A percentile compares a stretch with the other conserved stretches of the same genome.
These are phyloP conservation scores for Dothideomycetidae sp. DNA, from an alignment of 2,329 filamentous ascomycete genomes.

Conservation along the genomic window DNA sequence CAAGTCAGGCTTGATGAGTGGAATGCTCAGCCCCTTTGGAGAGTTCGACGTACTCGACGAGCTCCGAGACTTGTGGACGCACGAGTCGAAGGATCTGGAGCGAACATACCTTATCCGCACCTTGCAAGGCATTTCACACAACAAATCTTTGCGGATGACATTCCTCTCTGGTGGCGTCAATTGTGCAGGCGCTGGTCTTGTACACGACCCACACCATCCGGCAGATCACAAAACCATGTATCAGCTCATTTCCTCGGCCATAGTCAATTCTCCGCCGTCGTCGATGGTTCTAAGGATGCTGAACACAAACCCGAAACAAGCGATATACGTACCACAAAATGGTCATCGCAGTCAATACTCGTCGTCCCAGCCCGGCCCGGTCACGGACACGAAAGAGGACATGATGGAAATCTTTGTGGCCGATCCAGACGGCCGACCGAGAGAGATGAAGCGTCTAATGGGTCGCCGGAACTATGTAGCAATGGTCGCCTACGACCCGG, in stretches of 20 bases:
- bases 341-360: constrained; percentile 53
- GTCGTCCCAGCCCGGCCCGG: constrained; percentile 4
- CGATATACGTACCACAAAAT: constrained; percentile 81
- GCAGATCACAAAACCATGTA: constrained; percentile 99
- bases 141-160: constrained; percentile 92
- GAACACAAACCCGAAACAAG: constrained; percentile 65
- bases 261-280: constrained; percentile 77
- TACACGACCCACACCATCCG: constrained; percentile 85
- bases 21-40: constrained; percentile 88
- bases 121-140: constrained; percentile 84
- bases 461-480: constrained; percentile 83
- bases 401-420: constrained; percentile 99
- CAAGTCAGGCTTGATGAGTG: constrained; percentile 89
- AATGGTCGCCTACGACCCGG: constrained; percentile 86
- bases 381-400: constrained; percentile 88
- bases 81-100: constrained; percentile 94
- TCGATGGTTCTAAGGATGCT: constrained; percentile 83
- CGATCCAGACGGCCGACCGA: constrained; percentile 68
- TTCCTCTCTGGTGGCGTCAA: constrained; percentile 90
- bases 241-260: constrained; percentile 83
- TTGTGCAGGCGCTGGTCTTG: constrained; percentile 76
- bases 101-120: constrained; percentile 93
- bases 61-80: constrained; percentile 92
- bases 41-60: constrained; percentile 93
- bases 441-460: constrained; percentile 80